Base-by-base conservation (phyloP, 169 alveolate species). In the Cryptosporidium meleagridis region DNA sequence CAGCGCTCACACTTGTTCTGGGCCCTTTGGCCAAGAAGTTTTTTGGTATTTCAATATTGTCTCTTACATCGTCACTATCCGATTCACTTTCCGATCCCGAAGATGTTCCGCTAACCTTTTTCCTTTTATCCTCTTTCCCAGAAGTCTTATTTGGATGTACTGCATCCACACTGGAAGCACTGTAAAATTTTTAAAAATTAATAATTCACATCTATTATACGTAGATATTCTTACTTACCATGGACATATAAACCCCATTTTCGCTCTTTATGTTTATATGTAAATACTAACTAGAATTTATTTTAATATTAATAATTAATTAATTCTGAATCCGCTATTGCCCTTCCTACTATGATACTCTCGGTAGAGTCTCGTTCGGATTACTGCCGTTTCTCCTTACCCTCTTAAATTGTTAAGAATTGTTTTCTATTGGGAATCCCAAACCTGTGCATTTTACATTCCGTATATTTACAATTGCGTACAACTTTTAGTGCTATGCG, bases 1-100 rank as follows among this genome's bases (percentile, higher is more conserved):
- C 99, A 5, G 98, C 98, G 41, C 96, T 89, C 65, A 96, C 98
- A 61, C 97, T 94, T 45, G 95, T 94, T 41, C 96, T 93, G 29
- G 84, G 92, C 1, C 87, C 85, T 58, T 70, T 87, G 12, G 35
- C 31, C 41, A 85, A 65, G 35, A 80, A 65, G 18, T 80, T 80
- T 69, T 80, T 80, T 14, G 89, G 89, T 3, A 80, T 51, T 29
- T 59, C 80, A 23, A 80, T 48, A 23, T 21, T 51, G 26, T 80
- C 89, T 65, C 45, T 80, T 29, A 80, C 89, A 59, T 58, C 71
- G 29, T 80, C 89, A 33, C 72, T 6, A 16, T 80, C 89, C 5
- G 89, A 80, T 62, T 65, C 89, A 65, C 89, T 80, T 41, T 80
- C 89, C 12, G 89, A 80, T 41, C 75, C 75, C 8, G 89, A 80